Percentiles rank a stretch among this genome's conserved stretches.
Evolutionary conservation across 2,329 filamentous ascomycete species (phyloP).

Genomic region (Pyricularia sp.): DNA sequence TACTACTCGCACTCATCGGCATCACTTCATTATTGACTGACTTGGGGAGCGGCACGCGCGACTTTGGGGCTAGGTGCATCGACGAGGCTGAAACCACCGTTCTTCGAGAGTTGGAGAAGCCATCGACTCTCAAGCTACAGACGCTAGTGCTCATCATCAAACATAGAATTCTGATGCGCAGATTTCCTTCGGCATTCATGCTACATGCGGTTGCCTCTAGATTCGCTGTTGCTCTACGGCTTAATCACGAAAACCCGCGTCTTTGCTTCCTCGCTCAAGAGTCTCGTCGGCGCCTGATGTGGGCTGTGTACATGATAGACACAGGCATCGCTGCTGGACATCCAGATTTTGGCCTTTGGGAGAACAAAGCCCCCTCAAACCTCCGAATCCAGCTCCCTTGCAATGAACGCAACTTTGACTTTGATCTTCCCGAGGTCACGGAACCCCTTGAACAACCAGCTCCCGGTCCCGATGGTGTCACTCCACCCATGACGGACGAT

Average conservation of each 20-base stretch:
- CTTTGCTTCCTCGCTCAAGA: constrained; percentile 30
- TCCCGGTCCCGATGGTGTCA: constrained; percentile 26
- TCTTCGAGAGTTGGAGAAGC: constrained; percentile 38
- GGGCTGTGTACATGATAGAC: constrained; percentile 35
- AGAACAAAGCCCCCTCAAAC: constrained; percentile 21
- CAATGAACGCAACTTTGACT: constrained; percentile 40
- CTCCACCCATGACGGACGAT: constrained; percentile 35
- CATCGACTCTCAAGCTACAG: constrained; percentile 42
- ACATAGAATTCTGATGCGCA: constrained; percentile 30
- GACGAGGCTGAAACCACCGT: constrained; percentile 41
- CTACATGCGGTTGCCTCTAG: constrained; percentile 30
- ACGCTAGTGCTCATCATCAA: constrained; percentile 32
- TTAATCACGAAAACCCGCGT: constrained; percentile 34
- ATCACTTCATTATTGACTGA: constrained; percentile 44
- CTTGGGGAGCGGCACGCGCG: constrained; percentile 32
- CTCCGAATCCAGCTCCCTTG: constrained; percentile 34
- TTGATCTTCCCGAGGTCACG: constrained; percentile 41
- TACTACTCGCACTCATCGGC: constrained; percentile 40
- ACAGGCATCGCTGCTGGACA: constrained; percentile 32
- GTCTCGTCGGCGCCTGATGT: constrained; percentile 32
- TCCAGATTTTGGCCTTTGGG: constrained; percentile 32
- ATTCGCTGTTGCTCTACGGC: constrained; percentile 33
- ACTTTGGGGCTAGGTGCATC: constrained; percentile 40
- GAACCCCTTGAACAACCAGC: constrained; percentile 32
- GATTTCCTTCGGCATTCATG: constrained; percentile 34